Evolutionary conservation across 2,329 filamentous ascomycete genomes (phyloP).

Genomic region (Talaromyces atroroseus): DNA sequence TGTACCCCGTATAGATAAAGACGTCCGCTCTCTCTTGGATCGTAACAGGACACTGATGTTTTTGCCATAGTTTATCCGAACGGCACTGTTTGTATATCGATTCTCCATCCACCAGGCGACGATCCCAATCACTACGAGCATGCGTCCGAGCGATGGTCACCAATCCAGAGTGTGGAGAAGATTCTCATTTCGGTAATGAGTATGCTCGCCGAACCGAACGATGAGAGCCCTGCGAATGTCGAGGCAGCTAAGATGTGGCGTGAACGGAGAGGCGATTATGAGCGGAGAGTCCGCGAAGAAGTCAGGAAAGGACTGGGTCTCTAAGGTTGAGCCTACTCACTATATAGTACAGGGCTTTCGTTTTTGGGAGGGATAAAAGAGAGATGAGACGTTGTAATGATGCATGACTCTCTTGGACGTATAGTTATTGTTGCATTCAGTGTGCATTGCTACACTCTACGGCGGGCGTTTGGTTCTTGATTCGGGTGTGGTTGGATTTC

Average conservation of each 20-base stretch:
- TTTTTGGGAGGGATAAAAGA: neutral
- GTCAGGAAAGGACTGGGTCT: slow-evolving; percentile 74
- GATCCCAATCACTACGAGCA: slow-evolving; percentile 98
- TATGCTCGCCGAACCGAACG: slow-evolving; percentile 95
- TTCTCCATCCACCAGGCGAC: slow-evolving; percentile 91
- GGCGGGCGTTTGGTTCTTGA: slow-evolving; percentile 2
- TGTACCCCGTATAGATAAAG: slow-evolving; percentile 19
- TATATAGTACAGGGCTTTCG: neutral
- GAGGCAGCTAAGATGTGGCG: slow-evolving; percentile 97
- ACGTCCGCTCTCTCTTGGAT: neutral
- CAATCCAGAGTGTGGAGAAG: slow-evolving; percentile 96
- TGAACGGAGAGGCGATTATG: slow-evolving; percentile 76
- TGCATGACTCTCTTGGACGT: neutral
- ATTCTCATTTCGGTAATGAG: slow-evolving; percentile 96
- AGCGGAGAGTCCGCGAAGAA: slow-evolving; percentile 75
- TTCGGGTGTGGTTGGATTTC: neutral
- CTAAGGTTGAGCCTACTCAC: slow-evolving; percentile 34
- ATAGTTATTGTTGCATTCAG: slow-evolving; percentile 7
- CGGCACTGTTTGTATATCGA: slow-evolving; percentile 95
- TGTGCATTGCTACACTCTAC: neutral
- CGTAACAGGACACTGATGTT: neutral
- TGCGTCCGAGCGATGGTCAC: slow-evolving; percentile 90
- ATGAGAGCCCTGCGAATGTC: slow-evolving; percentile 93
- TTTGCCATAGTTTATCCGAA: slow-evolving; percentile 69
- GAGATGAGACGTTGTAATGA: slow-evolving; percentile 1